These are phyloP conservation scores for Sarocladium brachiariae DNA, from an alignment of 2,329 filamentous ascomycete species.

Conservation along the genomic window DNA sequence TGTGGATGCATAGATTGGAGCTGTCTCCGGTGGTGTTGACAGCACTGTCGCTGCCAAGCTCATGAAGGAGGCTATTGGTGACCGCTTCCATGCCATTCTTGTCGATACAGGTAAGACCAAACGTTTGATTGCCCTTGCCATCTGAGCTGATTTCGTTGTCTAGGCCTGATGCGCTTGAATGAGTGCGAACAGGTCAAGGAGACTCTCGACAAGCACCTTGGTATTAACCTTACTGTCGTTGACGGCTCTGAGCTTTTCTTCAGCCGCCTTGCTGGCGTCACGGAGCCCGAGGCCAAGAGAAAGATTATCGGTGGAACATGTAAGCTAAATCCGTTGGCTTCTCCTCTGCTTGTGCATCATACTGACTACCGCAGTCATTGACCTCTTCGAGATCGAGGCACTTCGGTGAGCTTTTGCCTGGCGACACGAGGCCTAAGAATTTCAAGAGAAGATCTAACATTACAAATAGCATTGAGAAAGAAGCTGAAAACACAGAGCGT, in stretches of 20 bases:
- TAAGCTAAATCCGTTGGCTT: constrained; percentile 13
- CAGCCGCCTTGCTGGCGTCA: constrained; percentile 65
- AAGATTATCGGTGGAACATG: constrained; percentile 78
- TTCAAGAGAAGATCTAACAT: constrained; percentile 12
- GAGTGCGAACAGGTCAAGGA: constrained; percentile 78
- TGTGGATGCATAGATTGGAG: constrained; percentile 48
- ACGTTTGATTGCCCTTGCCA: constrained; percentile 8
- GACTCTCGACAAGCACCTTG: constrained; percentile 69
- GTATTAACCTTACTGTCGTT: constrained; percentile 84
- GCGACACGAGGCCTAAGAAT: neutral
- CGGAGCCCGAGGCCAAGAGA: constrained; percentile 77
- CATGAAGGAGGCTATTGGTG: constrained; percentile 78
- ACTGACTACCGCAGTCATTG: constrained; percentile 27
- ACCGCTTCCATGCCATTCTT: constrained; percentile 72
- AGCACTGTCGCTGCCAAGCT: constrained; percentile 80
- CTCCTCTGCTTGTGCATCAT: too few relatives aligned
- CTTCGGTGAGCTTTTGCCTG: constrained; percentile 16
- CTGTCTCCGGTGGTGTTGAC: constrained; percentile 70
- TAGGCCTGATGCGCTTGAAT: constrained; percentile 67
- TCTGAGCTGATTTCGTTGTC: constrained; percentile 10
- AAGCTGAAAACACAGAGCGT: constrained; percentile 56
- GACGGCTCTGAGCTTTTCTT: constrained; percentile 76
- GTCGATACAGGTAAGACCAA: constrained; percentile 56
- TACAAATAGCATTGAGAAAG: constrained; percentile 59
- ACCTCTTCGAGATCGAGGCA: constrained; percentile 74